These are phyloP conservation scores for Skeletonema costatum DNA, from an alignment of 108 stramenopile genomes.

Conservation along the genomic window DNA sequence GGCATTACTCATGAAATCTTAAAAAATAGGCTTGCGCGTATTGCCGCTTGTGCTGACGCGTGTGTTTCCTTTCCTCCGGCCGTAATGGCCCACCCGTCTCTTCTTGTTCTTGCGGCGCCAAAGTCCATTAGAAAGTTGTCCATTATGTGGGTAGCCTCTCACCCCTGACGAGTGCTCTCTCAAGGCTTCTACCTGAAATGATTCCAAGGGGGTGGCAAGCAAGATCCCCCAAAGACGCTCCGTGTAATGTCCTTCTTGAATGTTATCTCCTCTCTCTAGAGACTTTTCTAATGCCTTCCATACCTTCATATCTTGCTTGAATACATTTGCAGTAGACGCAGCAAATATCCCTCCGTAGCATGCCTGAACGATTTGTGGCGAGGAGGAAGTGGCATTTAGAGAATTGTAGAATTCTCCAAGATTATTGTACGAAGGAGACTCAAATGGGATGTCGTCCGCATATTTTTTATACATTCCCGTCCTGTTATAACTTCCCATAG, in stretches of 20 bases:
- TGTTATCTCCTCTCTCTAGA: conserved; percentile 20
- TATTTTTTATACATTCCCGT: background rate
- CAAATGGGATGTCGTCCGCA: conserved; percentile 6
- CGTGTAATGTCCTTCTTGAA: conserved; percentile 41
- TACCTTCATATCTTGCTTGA: background rate
- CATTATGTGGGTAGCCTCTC: too few species aligned
- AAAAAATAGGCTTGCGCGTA: too few species aligned
- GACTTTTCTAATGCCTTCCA: conserved; percentile 16
- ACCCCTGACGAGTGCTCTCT: background rate
- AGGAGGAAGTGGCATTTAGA: conserved; percentile 11
- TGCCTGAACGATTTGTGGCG: conserved; percentile 18
- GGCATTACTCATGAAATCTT: too few species aligned
- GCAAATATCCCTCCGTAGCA: conserved; percentile 47
- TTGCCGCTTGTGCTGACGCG: too few species aligned
- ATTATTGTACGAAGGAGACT: conserved; percentile 22
- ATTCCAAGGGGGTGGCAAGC: background rate
- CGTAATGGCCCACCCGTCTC: too few species aligned
- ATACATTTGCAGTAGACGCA: conserved; percentile 6
- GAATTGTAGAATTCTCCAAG: conserved; percentile 34
- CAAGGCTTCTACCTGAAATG: conserved; percentile 13
- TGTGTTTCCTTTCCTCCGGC: too few species aligned
- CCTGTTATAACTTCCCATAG: background rate
- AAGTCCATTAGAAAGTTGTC: too few species aligned
- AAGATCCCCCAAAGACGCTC: conserved; percentile 31
- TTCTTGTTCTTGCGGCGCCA: too few species aligned